Conservation (phyloP, 352 stramenopile species). For the Globisporangium parvum region DNA sequence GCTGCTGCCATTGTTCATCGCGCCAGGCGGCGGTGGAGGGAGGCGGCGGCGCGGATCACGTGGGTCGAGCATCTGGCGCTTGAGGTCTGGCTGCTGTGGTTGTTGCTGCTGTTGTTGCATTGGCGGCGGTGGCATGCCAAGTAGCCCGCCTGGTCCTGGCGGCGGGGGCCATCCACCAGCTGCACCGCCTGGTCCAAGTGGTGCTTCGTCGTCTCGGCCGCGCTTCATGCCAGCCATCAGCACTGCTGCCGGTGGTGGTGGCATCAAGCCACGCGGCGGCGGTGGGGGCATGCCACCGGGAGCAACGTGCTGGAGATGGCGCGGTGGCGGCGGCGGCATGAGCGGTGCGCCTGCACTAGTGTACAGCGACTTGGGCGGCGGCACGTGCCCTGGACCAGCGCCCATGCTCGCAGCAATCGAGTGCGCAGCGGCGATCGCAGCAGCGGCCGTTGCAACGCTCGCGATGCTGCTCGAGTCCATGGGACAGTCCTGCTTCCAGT, state of each 20-base stretch:
- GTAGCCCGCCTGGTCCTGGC: slow-evolving; percentile 4
- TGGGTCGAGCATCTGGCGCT: slow-evolving; percentile 8
- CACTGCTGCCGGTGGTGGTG: slow-evolving; percentile 15
- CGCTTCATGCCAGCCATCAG: slow-evolving; percentile 15
- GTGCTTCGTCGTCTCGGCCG: slow-evolving; percentile 7
- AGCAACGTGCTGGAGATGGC: slow-evolving; percentile 37
- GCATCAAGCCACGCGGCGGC: slow-evolving; percentile 7
- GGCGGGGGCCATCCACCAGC: slow-evolving; percentile 9
- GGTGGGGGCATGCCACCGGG: slow-evolving; percentile 35
- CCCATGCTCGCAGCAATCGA: slow-evolving; percentile 8
- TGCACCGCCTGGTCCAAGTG: neutral
- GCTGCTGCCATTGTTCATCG: slow-evolving; percentile 2
- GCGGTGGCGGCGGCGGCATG: slow-evolving; percentile 35
- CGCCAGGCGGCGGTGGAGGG: neutral
- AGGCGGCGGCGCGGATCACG: slow-evolving; percentile 11
- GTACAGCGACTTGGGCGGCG: slow-evolving; percentile 1
- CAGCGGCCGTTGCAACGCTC: slow-evolving; percentile 31
- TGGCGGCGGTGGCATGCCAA: slow-evolving; percentile 5
- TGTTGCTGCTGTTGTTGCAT: neutral
- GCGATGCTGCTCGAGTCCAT: slow-evolving; percentile 61
- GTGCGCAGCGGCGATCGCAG: slow-evolving; percentile 26
- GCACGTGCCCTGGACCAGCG: neutral
- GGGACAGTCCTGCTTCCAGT: slow-evolving; percentile 86
- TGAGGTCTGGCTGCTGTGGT: slow-evolving; percentile 8
- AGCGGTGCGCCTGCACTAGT: neutral